Conservation (phyloP, 805 yeast species). For the Kregervanrija delftensis region DNA sequence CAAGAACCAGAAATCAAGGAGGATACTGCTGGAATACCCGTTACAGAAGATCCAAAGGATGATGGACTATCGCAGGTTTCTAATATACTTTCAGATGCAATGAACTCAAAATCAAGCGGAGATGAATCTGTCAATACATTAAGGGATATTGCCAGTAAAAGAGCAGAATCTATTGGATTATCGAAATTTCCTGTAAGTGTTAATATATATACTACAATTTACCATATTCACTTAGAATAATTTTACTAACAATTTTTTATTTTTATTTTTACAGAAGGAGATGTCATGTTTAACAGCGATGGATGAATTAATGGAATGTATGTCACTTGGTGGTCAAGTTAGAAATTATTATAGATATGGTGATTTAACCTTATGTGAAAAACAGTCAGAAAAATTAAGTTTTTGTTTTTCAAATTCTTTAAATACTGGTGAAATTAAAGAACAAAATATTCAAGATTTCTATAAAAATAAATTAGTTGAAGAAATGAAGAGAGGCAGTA, state of each 20-base stretch:
- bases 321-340: constrained; percentile 85
- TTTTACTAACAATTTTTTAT: constrained; percentile 5
- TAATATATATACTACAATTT: too few relatives aligned
- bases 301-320: constrained; percentile 80
- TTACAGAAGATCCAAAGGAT: constrained; percentile 1
- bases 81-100: constrained; percentile 11
- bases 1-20: not conserved
- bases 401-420: constrained; percentile 65
- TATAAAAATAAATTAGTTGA: constrained; percentile 57
- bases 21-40: not conserved
- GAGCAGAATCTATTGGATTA: constrained; percentile 22
- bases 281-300: constrained; percentile 77
- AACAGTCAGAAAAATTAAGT: constrained; percentile 66
- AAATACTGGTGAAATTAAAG: constrained; percentile 45
- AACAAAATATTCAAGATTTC: constrained; percentile 55
- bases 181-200: constrained; percentile 27
- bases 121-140: constrained; percentile 7
- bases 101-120: not conserved
- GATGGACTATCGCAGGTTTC: constrained; percentile 12
- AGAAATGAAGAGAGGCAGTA: constrained; percentile 59
- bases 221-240: not conserved
- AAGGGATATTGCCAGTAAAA: constrained; percentile 23
- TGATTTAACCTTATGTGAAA: constrained; percentile 61
- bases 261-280: constrained; percentile 19
- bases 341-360: constrained; percentile 83